phyloP scores from a whole-genome alignment of 768 basidiomycete species.

The Suillus subalutaceus region DNA sequence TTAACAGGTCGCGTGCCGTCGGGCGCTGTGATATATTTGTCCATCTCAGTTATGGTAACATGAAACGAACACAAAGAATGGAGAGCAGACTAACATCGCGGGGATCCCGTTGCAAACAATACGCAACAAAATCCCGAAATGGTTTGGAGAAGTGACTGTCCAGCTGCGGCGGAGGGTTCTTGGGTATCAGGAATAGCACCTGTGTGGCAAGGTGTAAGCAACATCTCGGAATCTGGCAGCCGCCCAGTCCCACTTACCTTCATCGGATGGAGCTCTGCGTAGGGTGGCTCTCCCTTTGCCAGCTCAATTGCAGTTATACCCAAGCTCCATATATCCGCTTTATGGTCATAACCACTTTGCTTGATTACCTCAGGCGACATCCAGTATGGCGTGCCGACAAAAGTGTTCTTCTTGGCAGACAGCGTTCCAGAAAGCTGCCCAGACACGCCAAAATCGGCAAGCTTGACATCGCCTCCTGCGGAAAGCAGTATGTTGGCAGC shows the following conservation, averaged over 20 bases:
- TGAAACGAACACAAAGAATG: neutral
- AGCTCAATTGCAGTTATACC: conserved; percentile 98
- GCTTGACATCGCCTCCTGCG: conserved; percentile 92
- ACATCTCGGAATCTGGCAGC: too few relatives aligned
- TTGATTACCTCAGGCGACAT: conserved; percentile 99
- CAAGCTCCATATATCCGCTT: conserved; percentile 98
- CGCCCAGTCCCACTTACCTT: conserved; percentile 59
- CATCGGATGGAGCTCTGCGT: conserved; percentile 98
- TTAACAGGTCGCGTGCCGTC: conserved; percentile 90
- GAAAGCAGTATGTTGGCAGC: conserved; percentile 95
- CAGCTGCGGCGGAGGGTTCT: conserved; percentile 91
- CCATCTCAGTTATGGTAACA: conserved; percentile 16
- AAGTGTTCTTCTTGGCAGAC: conserved; percentile 96
- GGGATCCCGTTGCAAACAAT: conserved; percentile 93
- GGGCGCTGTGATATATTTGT: conserved; percentile 65
- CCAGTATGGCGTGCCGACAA: conserved; percentile 98
- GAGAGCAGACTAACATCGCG: conserved; percentile 63
- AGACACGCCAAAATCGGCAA: conserved; percentile 98
- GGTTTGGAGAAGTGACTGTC: conserved; percentile 91
- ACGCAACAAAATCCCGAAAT: conserved; percentile 92
- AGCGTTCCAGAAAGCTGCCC: conserved; percentile 94
- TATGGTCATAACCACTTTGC: conserved; percentile 98
- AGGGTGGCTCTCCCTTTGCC: conserved; percentile 97
- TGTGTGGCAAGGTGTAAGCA: conserved; percentile 30
- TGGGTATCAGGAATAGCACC: conserved; percentile 98